Percentiles rank a stretch among this genome's conserved stretches.
Evolutionary conservation across 805 yeast genomes (phyloP).

Genomic region (Kazachstania taianensis): DNA sequence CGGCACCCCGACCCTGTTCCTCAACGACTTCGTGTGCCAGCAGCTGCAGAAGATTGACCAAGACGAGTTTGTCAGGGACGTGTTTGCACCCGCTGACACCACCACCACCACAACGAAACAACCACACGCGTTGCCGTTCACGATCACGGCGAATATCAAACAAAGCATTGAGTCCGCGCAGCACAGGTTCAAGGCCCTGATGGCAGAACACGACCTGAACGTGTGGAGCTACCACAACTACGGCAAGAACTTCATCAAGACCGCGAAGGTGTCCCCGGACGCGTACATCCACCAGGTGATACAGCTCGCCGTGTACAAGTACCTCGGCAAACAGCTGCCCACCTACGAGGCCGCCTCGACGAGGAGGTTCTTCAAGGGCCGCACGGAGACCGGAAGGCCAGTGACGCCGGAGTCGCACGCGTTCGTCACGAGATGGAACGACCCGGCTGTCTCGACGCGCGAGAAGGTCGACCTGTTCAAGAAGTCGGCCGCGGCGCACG

Average conservation of each 20-base stretch:
- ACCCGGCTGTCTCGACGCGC: constrained; percentile 34
- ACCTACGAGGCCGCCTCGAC: constrained; percentile 96
- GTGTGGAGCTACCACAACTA: constrained; percentile 74
- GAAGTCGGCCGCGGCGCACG: constrained; percentile 65
- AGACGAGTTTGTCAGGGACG: constrained; percentile 12
- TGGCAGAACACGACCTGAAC: constrained; percentile 57
- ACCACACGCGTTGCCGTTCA: constrained; percentile 38
- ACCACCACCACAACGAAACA: neutral
- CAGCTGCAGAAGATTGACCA: constrained; percentile 42
- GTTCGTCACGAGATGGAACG: constrained; percentile 68
- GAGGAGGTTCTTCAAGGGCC: constrained; percentile 75
- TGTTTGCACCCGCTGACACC: neutral
- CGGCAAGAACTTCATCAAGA: constrained; percentile 80
- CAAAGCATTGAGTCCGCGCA: constrained; percentile 47
- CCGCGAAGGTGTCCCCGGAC: constrained; percentile 82
- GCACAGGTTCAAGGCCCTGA: constrained; percentile 42
- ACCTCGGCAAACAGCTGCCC: constrained; percentile 71
- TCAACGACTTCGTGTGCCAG: constrained; percentile 66
- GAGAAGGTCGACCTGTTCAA: constrained; percentile 61
- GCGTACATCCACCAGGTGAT: constrained; percentile 84
- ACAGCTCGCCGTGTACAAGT: constrained; percentile 82
- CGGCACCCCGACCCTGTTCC: constrained; percentile 86
- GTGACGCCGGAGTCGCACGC: constrained; percentile 62
- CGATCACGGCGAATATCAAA: constrained; percentile 43
- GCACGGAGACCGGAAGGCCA: constrained; percentile 89